Evolutionary conservation across 768 basidiomycete genomes (phyloP).

Genomic region (Russula olivacea): DNA sequence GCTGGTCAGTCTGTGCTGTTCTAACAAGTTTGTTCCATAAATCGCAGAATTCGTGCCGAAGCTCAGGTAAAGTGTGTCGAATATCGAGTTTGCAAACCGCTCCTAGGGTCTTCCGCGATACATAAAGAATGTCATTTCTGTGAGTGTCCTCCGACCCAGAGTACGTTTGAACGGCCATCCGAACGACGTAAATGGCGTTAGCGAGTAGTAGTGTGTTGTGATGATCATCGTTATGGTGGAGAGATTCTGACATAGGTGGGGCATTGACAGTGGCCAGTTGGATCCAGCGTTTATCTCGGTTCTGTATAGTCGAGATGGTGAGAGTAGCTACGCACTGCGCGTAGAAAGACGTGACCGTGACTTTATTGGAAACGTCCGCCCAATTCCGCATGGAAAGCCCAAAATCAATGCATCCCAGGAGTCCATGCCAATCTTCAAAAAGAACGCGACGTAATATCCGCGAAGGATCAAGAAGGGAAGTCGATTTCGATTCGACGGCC

Average conservation of each 20-base stretch:
- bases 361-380: background rate
- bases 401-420: slow-evolving; percentile 4
- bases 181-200: background rate
- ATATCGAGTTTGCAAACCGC: background rate
- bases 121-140: background rate
- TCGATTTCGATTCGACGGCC: background rate
- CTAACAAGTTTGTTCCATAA: background rate
- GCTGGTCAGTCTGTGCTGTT: background rate
- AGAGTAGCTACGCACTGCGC: slow-evolving; percentile 1
- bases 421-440: background rate
- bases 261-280: background rate
- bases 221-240: background rate
- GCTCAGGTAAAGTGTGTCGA: background rate
- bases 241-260: background rate
- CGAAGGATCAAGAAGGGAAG: background rate
- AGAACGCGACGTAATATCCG: slow-evolving; percentile 3
- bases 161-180: background rate
- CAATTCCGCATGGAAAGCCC: background rate
- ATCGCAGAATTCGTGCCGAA: background rate
- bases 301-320: background rate
- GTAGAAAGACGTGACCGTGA: background rate
- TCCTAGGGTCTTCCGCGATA: background rate
- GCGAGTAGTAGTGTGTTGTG: background rate
- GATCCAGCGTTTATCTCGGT: slow-evolving; percentile 4
- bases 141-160: background rate